These are phyloP conservation scores for Pneumocystis jirovecii DNA, from an alignment of 1,139 yeast genomes.

Conservation along the genomic window DNA sequence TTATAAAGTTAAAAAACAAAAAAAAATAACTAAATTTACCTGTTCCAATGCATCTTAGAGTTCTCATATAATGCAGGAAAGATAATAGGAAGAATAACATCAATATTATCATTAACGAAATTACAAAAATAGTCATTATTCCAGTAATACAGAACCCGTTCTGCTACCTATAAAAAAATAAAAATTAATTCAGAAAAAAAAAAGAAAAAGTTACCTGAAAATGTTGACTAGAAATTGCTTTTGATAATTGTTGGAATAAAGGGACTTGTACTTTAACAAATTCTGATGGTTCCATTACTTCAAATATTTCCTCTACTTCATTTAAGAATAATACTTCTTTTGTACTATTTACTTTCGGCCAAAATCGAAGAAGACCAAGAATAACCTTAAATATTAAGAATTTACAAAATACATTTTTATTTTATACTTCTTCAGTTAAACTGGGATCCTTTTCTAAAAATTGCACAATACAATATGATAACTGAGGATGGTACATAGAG, in stretches of 20 bases:
- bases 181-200: background rate
- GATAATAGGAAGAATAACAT: conserved; percentile 79
- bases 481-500: conserved; percentile 84
- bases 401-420: background rate
- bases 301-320: conserved; percentile 92
- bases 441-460: conserved; percentile 86
- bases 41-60: conserved; percentile 58
- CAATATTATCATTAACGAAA: conserved; percentile 76
- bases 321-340: conserved; percentile 91
- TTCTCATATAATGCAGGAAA: conserved; percentile 83
- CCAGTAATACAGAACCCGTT: conserved; percentile 88
- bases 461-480: conserved; percentile 93
- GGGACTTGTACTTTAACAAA: conserved; percentile 88
- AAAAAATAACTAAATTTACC: conserved; percentile 20
- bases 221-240: conserved; percentile 88
- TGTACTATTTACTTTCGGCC: conserved; percentile 95
- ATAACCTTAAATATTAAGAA: conserved; percentile 28
- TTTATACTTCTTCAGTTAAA: conserved; percentile 64
- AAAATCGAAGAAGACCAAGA: conserved; percentile 78
- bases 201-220: conserved; percentile 44
- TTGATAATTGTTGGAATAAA: conserved; percentile 79
- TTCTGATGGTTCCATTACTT: conserved; percentile 87
- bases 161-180: conserved; percentile 36
- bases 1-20: background rate
- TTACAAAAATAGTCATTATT: conserved; percentile 86